A percentile compares a stretch with the other conserved stretches of the same genome.
Conservation (phyloP, 441 rosid genomes). For the Gossypium davidsonii region DNA sequence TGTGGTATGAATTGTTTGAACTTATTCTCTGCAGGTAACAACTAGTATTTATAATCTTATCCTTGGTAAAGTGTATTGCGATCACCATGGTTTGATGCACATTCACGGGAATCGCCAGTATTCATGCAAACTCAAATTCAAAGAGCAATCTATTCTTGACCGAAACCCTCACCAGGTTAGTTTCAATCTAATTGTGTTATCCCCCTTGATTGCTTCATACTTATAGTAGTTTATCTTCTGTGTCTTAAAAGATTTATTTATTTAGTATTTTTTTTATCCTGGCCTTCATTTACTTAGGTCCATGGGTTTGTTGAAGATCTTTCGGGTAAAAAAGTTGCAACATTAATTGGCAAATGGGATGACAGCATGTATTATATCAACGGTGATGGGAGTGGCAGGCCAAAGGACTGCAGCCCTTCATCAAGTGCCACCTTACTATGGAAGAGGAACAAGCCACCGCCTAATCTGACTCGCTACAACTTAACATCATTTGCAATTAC, state of each 20-base stretch:
- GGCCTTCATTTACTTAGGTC: constrained; percentile 33
- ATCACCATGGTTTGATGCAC: constrained; percentile 87
- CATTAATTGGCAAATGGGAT: constrained; percentile 87
- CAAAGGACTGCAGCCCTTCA: constrained; percentile 44
- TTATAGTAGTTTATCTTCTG: not conserved
- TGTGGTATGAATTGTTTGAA: not conserved
- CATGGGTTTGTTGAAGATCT: constrained; percentile 75
- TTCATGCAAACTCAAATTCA: constrained; percentile 87
- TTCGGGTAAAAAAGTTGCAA: constrained; percentile 50
- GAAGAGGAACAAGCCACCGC: constrained; percentile 66
- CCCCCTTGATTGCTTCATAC: not conserved
- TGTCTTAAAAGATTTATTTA: constrained; percentile 1
- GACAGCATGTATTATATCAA: constrained; percentile 61
- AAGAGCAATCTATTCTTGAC: constrained; percentile 81
- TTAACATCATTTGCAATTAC: constrained; percentile 89
- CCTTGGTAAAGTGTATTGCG: constrained; percentile 84
- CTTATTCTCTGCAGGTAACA: constrained; percentile 55
- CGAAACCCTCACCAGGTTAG: constrained; percentile 89
- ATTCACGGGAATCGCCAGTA: constrained; percentile 64
- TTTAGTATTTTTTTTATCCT: not conserved
- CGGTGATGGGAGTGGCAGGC: constrained; percentile 47
- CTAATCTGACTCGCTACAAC: constrained; percentile 85
- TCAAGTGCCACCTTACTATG: constrained; percentile 61
- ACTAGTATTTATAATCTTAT: constrained; percentile 86
- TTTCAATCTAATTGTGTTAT: constrained; percentile 1